Evolutionary conservation across 176 grass and related monocot genomes (phyloP), one percentile per base, ranked within the genome.

Genomic region (Elymus sibiricus): DNA sequence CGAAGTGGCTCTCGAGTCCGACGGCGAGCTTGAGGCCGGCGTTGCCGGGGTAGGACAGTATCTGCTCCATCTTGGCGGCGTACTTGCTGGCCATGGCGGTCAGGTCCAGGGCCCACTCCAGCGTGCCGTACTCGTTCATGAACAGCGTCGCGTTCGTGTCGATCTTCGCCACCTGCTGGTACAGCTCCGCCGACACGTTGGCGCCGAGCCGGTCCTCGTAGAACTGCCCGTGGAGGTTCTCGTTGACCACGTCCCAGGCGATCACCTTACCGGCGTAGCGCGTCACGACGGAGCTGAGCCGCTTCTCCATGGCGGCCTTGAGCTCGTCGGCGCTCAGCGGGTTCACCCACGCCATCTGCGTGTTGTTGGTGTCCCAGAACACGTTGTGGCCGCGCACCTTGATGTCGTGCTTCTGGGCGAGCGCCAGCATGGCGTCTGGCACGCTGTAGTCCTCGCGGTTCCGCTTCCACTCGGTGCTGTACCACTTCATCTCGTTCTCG

Each of bases 401-500:
- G 74, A 86, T 78, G 40, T 73, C 63, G 74, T 87, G 17, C 78
- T 31, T 53, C 68, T 90, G 66, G 6, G 86, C 84, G 2, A 97
- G 90, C 19, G 69, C 77, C 28, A 97, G 21, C 95, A 94, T 97
- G 26, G 49, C 76, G 66, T 97, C 92, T 2, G 95, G 77, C 58
- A 88, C 31, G 3, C n/a, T 19, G 74, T 87, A 97, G 51, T 80
- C 26, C 75, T 89, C 88, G 2, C 83, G 4, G 11, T 89, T 82
- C n/a, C 77, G 47, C 35, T 24, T 6, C 51, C 8, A 79, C 83
- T 97, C 95, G 5, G 79, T 97, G 55, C 77, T 74, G 39, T 94
- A 97, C 95, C 95, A 97, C 85, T 97, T 94, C 95, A 97, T 94
- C 88, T 87, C 95, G 75, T 94, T 97, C 88, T 94, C 95, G 64